A percentile compares a stretch with the other conserved stretches of the same genome.
These are phyloP conservation scores for Areca catechu DNA, from an alignment of 176 grass and related monocot genomes.

Conservation along the genomic window DNA sequence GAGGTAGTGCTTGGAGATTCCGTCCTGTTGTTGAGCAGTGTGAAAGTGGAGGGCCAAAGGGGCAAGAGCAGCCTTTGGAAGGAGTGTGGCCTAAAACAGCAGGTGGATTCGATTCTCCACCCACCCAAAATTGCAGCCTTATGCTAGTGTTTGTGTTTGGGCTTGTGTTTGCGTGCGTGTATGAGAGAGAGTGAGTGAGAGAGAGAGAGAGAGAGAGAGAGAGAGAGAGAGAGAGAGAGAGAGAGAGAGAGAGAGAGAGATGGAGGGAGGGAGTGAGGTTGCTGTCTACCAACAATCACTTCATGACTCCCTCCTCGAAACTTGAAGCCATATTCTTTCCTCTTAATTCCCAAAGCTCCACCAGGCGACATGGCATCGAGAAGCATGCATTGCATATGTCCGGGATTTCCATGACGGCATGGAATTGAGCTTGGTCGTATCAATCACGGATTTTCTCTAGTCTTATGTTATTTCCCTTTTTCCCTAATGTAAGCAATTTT, in stretches of 20 bases:
- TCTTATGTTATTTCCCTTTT: too few relatives aligned
- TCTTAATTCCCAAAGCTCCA: too few relatives aligned
- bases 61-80: conserved; percentile 1
- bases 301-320: not conserved
- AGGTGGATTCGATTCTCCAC: conserved; percentile 19
- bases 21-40: conserved; percentile 7
- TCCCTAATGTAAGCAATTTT: too few relatives aligned
- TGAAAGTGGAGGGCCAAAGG: conserved; percentile 6
- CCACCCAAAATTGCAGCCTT: conserved; percentile 17
- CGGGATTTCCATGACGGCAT: too few relatives aligned
- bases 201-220: not conserved
- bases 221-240: not conserved
- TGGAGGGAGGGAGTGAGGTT: too few relatives aligned
- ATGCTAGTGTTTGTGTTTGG: not conserved
- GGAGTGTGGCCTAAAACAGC: conserved; percentile 6
- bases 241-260: too few relatives aligned
- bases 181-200: not conserved
- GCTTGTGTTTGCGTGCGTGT: too few relatives aligned
- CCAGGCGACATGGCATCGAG: too few relatives aligned
- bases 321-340: too few relatives aligned
- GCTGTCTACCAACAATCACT: not conserved
- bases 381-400: too few relatives aligned
- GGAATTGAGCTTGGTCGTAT: too few relatives aligned
- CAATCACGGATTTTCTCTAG: too few relatives aligned
- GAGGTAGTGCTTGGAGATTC: conserved; percentile 8